These are phyloP conservation scores for Fusarium siculi DNA, from an alignment of 2,329 filamentous ascomycete species.

Conservation along the genomic window DNA sequence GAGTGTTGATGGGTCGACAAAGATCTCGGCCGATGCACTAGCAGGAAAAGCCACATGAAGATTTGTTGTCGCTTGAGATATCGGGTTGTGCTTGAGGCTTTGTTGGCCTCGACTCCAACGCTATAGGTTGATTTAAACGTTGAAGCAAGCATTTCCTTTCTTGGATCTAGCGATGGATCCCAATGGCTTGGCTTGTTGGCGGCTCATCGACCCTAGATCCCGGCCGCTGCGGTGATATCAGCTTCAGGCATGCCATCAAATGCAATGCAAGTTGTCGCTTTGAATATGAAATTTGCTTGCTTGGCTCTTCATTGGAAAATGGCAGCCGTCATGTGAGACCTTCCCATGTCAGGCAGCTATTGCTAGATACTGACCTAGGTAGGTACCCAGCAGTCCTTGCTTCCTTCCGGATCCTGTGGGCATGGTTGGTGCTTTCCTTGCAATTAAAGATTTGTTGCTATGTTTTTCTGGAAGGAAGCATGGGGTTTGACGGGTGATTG, in stretches of 20 bases:
- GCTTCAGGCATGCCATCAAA: neutral
- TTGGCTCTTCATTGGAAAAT: neutral
- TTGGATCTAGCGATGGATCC: neutral
- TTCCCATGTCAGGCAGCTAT: neutral
- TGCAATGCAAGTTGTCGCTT: slow-evolving; percentile 3
- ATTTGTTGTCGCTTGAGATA: neutral
- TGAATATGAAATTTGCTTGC: neutral
- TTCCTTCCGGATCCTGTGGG: neutral
- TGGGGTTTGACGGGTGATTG: slow-evolving; percentile 8
- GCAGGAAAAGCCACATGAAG: neutral
- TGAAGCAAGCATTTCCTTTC: slow-evolving; percentile 14
- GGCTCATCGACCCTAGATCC: slow-evolving; percentile 3
- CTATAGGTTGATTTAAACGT: neutral
- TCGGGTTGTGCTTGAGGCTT: neutral
- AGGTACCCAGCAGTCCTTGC: neutral
- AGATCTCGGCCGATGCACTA: neutral
- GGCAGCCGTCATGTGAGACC: slow-evolving; percentile 22
- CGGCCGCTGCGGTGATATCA: neutral
- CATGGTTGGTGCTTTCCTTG: neutral
- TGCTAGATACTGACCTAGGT: neutral
- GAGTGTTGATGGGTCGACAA: neutral
- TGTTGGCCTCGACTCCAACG: neutral
- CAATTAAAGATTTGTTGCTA: neutral
- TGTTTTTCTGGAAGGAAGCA: slow-evolving; percentile 26
- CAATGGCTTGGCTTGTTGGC: neutral